Percentiles rank a stretch among this genome's conserved stretches.
phyloP scores from a whole-genome alignment of 192 early-diverging fungal genomes.

The Chytriomyces sp. region DNA sequence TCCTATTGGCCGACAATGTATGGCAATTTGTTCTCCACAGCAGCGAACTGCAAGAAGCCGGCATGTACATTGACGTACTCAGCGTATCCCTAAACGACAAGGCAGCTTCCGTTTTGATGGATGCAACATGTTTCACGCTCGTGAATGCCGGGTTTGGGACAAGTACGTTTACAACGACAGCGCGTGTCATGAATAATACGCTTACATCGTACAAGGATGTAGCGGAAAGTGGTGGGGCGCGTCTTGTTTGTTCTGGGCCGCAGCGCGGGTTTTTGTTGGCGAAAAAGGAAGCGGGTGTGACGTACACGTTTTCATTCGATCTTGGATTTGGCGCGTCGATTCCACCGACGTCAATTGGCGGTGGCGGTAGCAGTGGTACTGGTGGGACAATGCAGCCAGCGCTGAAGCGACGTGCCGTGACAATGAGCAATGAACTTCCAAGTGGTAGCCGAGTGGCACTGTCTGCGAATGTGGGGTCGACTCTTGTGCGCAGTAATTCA shows the following conservation, averaged over 20 bases:
- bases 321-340: background rate
- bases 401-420: background rate
- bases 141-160: background rate
- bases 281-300: background rate
- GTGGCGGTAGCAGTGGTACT: background rate
- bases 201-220: background rate
- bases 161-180: background rate
- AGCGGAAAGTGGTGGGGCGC: background rate
- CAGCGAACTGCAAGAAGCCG: background rate
- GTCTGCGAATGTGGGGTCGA: background rate
- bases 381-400: background rate
- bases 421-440: background rate
- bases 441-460: background rate
- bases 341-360: background rate
- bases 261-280: background rate
- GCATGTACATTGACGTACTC: background rate
- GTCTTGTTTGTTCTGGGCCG: background rate
- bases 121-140: background rate
- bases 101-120: background rate
- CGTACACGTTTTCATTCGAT: background rate
- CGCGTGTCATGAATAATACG: background rate
- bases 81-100: background rate
- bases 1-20: background rate
- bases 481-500: background rate
- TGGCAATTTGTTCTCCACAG: conserved; percentile 1